Evolutionary conservation across 192 early-diverging fungal genomes (phyloP).

Genomic region (Coemansia aciculifera): DNA sequence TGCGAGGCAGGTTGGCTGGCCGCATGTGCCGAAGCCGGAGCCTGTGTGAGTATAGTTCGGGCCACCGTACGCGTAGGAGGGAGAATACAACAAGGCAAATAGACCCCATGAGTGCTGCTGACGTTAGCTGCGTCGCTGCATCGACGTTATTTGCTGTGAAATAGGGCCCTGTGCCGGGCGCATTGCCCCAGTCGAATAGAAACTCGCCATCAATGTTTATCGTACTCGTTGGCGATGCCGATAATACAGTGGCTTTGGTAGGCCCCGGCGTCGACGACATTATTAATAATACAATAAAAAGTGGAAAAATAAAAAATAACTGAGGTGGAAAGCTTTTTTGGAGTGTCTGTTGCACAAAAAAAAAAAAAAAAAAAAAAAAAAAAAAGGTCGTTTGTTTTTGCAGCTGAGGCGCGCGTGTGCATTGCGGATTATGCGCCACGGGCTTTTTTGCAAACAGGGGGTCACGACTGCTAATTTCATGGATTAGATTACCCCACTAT

Average conservation of each 20-base stretch:
- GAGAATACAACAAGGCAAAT: slow-evolving; percentile 43
- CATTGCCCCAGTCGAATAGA: slow-evolving; percentile 53
- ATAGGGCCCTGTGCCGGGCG: slow-evolving; percentile 49
- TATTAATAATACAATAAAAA: neutral
- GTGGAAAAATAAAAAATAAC: neutral
- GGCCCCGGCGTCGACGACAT: neutral
- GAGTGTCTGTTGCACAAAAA: neutral
- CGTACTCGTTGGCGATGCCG: neutral
- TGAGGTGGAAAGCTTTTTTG: neutral
- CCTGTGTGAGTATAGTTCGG: slow-evolving; percentile 55
- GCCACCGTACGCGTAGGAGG: slow-evolving; percentile 46
- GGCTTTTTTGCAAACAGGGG: neutral
- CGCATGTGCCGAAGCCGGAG: slow-evolving; percentile 52
- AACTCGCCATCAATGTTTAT: slow-evolving; percentile 35
- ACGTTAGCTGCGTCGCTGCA: slow-evolving; percentile 49
- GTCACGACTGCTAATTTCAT: neutral
- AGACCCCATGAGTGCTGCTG: slow-evolving; percentile 48
- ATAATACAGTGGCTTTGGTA: neutral
- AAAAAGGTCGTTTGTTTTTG: neutral
- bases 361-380: neutral
- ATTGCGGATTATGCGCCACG: neutral
- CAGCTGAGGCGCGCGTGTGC: neutral
- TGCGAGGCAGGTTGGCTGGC: slow-evolving; percentile 47
- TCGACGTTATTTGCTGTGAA: slow-evolving; percentile 51
- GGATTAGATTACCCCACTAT: neutral